Base-by-base conservation (phyloP, 768 basidiomycete species). In the Rubroboletus satanas region DNA sequence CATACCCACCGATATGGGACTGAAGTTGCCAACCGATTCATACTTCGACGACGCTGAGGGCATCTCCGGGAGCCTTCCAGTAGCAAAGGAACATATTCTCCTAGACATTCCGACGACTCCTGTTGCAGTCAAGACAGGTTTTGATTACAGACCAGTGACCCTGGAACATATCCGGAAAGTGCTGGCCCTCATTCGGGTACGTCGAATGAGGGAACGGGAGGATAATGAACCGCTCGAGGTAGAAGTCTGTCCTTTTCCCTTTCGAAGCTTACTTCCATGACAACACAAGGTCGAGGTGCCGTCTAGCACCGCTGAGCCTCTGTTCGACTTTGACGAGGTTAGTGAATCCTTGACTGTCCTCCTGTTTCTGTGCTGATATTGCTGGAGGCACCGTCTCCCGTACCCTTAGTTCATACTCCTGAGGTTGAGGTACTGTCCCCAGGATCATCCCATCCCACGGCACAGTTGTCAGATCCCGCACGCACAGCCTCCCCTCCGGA, bases 41-140 rank as follows among this genome's bases (percentile, higher is more conserved):
- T 96, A 95, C 71, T 93, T 97, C 65, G 74, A 84, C 9, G 90
- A 83, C 57, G 93, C 87, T n/a, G 83, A 26, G 2, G 23, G 23
- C 23, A 26, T 97, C 17, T 96, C 15, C 10, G 43, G 17, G 89
- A 58, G 31, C 26, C 49, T 61, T 12, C 54, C 59, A 4, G 46
- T 57, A 5, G 59, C n/a, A 11, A 33, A 5, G 17, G 59, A 48
- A 21, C 2, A 0, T 3, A 6, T 14, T 11, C 61, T 60, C 18
- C 2, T 45, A 14, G 18, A 37, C 14, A 45, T 60, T 28, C 38
- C 42, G 5, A 2, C 1, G 11, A 61, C 45, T 39, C 17, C 8
- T 14, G 33, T 51, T 28, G 45, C 38, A 18, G 14, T 45, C 1
- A 29, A 15, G 2, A 23, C 6, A 18, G 33, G 43, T n/a, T 33